Base-by-base conservation (phyloP, 306 rosid genomes). In the Fragaria iinumae region DNA sequence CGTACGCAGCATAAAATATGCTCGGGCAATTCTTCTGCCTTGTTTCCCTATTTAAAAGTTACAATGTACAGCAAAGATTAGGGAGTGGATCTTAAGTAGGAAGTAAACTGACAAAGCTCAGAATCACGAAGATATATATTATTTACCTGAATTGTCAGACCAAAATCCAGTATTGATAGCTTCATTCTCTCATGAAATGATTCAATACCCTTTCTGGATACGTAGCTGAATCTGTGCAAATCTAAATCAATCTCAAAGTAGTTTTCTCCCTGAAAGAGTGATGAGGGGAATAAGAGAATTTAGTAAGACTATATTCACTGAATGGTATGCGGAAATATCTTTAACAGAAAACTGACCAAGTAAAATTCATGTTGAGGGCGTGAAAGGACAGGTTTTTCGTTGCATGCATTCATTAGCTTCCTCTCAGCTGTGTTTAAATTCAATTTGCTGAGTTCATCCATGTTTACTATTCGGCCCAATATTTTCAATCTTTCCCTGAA, bases 321-420 rank as follows among this genome's bases (percentile, higher is more conserved):
- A 62, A 14, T 53, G 68, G 39, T 12, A 38, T 3, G 55, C 5
- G 6, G 57, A 69, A 68, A 49, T 27, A 64, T 39, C 45, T 11
- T 67, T 69, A 43, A 45, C 60, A 68, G 45, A 76, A 76, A 69
- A 77, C 38, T 76, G 83, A 95, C 99, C 96, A 88, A 79, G 88
- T 69, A 95, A 87, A 92, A 95, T 72, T 95, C 99, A 12, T 95
- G 99, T 55, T 95, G 99, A 56, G 99, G 99, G 11, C 99, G 97
- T 13, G 99, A 90, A 77, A 95, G 97, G 63, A 92, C 90, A 78
- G 98, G 98, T 45, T 89, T 95, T 88, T 94, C 98, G n/a, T 94
- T 94, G 90, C 89, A 95, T 39, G 97, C 93, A 79, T 83, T 92
- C 92, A 95, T 84, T 38, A 95, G 88, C 90, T 89, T 95, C 90